Evolutionary conservation across 257 asterid genomes (phyloP).

Genomic region (Petrea volubilis): DNA sequence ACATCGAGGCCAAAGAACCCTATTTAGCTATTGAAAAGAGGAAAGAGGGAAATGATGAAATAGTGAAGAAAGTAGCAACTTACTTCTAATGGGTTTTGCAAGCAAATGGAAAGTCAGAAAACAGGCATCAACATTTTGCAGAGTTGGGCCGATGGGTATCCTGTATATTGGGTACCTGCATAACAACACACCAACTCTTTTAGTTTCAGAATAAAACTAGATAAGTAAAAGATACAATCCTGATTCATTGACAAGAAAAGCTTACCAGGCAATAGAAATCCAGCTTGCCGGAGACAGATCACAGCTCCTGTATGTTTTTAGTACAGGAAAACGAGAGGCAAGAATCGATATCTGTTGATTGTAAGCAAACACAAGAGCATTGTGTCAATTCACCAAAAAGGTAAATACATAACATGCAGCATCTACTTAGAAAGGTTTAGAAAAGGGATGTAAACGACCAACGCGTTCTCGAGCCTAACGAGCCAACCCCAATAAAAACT

Average conservation of each 20-base stretch:
- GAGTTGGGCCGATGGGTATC: conserved; percentile 68
- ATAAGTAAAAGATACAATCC: no score
- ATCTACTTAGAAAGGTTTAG: neutral
- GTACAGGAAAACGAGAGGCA: conserved; percentile 53
- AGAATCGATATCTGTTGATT: conserved; percentile 46
- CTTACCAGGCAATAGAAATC: conserved; percentile 74
- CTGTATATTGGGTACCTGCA: conserved; percentile 69
- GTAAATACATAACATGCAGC: neutral
- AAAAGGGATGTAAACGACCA: no score
- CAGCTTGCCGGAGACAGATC: conserved; percentile 61
- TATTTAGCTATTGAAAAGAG: neutral
- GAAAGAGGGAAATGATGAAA: neutral
- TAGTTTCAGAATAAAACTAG: neutral
- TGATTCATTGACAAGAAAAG: neutral
- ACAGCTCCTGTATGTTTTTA: conserved; percentile 50
- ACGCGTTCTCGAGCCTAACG: no score
- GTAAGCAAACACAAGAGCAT: conserved; percentile 4
- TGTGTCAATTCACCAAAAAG: neutral
- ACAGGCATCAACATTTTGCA: conserved; percentile 63
- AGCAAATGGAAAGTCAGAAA: conserved; percentile 63
- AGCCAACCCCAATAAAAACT: no score
- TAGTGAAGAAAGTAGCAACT: conserved; percentile 19
- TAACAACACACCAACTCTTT: neutral
- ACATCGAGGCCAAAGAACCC: neutral
- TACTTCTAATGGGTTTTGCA: conserved; percentile 49